Evolutionary conservation across 2,329 filamentous ascomycete species (phyloP), one percentile per base, ranked within the genome.

Genomic region (Zasmidium angulare): DNA sequence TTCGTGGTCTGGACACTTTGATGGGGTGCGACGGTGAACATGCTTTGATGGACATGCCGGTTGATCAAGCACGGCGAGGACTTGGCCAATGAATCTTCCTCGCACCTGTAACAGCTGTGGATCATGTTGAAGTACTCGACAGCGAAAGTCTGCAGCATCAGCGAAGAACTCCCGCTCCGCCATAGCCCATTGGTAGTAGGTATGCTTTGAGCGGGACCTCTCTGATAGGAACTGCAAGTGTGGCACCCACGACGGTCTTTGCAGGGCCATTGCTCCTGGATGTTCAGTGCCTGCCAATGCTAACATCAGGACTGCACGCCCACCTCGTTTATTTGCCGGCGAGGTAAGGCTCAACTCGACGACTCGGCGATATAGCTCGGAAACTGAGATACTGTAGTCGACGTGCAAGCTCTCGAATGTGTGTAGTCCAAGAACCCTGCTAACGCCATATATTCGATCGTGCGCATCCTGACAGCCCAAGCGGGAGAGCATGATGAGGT

Each of bases 41-140:
- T 60, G 53, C 49, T 60, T 60, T 9, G 58, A 56, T 20, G 58
- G 58, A 24, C 53, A 60, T 24, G 54, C 48, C 12, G 58, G 56
- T 4, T 14, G 24, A 40, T 53, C 46, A 6, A 60, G 48, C 2
- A 60, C 17, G 11, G 9, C 40, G 6, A 19, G 22, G 21, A 60
- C 26, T 9, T 48, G 24, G 1, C 48, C 58, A 40, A 53, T 46
- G 14, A 20, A 31, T 10, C 2, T 50, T 2, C 58, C 58, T 43
- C 48, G 24, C 36, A 56, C 24, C 17, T 51, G 23, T 6, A 60
- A 36, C 31, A 29, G 23, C 24, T 55, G 24, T 17, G 20, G 14
- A 10, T 55, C 49, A 1, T 20, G 9, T 21, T 48, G 36, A 19
- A 31, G 47, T 4, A 59, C 17, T 19, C 46, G 24, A 43, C 51